Evolutionary conservation across 768 basidiomycete species (phyloP).

Genomic region (Termitomyces sp.): DNA sequence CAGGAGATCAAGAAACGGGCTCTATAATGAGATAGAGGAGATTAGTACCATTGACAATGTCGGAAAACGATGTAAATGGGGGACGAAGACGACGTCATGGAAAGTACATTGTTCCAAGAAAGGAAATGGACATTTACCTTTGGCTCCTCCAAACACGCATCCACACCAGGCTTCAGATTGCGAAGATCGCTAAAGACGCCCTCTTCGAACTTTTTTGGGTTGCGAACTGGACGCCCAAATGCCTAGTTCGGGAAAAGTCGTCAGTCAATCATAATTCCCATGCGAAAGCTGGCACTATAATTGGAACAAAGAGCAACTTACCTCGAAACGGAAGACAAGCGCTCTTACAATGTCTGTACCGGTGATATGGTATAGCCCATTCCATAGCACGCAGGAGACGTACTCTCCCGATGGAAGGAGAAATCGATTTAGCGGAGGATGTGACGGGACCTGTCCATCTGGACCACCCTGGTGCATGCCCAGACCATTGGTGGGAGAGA

Average conservation of each 20-base stretch:
- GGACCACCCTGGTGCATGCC: slow-evolving; percentile 22
- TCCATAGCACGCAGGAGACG: slow-evolving; percentile 91
- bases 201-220: slow-evolving; percentile 98
- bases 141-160: slow-evolving; percentile 93
- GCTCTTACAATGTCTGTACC: slow-evolving; percentile 97
- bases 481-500: neutral
- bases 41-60: neutral
- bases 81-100: neutral
- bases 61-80: neutral
- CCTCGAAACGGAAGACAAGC: slow-evolving; percentile 90
- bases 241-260: slow-evolving; percentile 33
- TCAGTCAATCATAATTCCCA: slow-evolving; percentile 6
- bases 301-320: slow-evolving; percentile 25
- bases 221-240: slow-evolving; percentile 85
- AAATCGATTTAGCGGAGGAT: slow-evolving; percentile 84
- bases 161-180: slow-evolving; percentile 90
- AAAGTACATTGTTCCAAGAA: neutral
- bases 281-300: neutral
- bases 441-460: slow-evolving; percentile 50
- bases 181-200: slow-evolving; percentile 92
- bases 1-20: slow-evolving; percentile 86
- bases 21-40: slow-evolving; percentile 41
- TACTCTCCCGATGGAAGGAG: slow-evolving; percentile 83
- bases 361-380: slow-evolving; percentile 88
- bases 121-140: slow-evolving; percentile 53